Base-by-base conservation (phyloP, 1,139 yeast genomes). In the Nakaseomyces sp. region DNA sequence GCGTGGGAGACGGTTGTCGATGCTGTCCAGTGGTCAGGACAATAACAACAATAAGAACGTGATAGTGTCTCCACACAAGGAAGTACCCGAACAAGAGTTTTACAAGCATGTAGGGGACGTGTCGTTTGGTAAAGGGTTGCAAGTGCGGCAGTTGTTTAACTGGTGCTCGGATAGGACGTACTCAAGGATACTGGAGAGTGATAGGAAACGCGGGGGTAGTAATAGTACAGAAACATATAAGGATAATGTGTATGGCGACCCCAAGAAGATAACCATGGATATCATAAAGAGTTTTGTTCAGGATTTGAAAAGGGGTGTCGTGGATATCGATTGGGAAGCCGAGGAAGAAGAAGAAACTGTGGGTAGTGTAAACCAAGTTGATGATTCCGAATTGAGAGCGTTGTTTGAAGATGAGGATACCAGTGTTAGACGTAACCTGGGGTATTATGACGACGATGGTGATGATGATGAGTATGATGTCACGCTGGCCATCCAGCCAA, bases 41-140 rank as follows among this genome's bases (percentile, higher is more conserved):
- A 29, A 15, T 6, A 50, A 47, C 13, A 43, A 45, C 26, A 50
- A 15, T 6, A 50, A 47, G 16, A 43, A 45, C 26, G 51, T 49
- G 16, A 51, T 58, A 13, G 49, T 58, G 7, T 56, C 63, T 4
- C 65, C 65, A 9, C 63, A 60, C 45, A 51, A 50, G 26, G 63
- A 60, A 41, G 55, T 60, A 2, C 63, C 63, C 1, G 60, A 54
- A 32, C 50, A 53, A 17, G 61, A 60, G 41, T 60, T 58, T 39
- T 60, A 59, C 43, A 54, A 60, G 37, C 62, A 60, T 44, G 47
- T 60, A 26, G 62, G 58, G 2, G 50, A 60, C 42, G 50, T 53
- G 3, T 55, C 59, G 2, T 55, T 54, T 45, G 61, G 56, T 12
- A 52, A 51, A 29, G 51, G 54, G 26, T 45, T 58, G 38, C 61